These are phyloP conservation scores for Trichomonas gallinae DNA, from an alignment of 208 protist genomes.

Conservation along the genomic window DNA sequence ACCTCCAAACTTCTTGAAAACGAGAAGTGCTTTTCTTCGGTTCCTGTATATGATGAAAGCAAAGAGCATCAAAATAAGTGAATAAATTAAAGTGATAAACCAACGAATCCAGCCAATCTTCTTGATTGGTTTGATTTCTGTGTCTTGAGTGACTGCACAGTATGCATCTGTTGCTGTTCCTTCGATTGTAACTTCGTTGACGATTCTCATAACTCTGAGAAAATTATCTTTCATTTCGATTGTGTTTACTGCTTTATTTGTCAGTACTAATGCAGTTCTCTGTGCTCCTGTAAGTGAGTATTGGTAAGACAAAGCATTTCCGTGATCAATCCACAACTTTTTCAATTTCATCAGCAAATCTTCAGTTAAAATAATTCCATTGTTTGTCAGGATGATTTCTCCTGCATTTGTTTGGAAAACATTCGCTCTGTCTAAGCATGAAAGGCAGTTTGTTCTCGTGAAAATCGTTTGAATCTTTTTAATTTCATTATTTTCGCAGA, in stretches of 20 bases:
- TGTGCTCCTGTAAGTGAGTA: background rate
- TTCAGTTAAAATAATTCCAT: background rate
- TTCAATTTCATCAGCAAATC: background rate
- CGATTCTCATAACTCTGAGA: background rate
- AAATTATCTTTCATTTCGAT: background rate
- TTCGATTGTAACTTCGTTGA: background rate
- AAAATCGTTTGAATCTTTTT: background rate
- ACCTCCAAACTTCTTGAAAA: background rate
- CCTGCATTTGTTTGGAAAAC: background rate
- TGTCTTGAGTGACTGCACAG: background rate
- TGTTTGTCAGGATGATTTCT: background rate
- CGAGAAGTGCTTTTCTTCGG: background rate
- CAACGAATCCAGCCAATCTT: background rate
- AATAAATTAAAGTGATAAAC: background rate
- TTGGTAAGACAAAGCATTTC: background rate
- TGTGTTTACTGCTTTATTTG: background rate
- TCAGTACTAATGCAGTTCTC: background rate
- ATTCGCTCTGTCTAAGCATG: background rate
- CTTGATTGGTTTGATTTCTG: background rate
- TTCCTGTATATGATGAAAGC: background rate
- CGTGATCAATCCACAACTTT: background rate
- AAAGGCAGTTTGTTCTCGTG: background rate
- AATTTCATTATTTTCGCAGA: background rate
- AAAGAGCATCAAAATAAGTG: background rate
- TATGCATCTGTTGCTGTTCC: background rate